Conservation (phyloP, 495 filamentous ascomycete genomes). For the Massariosphaeria phaeospora region DNA sequence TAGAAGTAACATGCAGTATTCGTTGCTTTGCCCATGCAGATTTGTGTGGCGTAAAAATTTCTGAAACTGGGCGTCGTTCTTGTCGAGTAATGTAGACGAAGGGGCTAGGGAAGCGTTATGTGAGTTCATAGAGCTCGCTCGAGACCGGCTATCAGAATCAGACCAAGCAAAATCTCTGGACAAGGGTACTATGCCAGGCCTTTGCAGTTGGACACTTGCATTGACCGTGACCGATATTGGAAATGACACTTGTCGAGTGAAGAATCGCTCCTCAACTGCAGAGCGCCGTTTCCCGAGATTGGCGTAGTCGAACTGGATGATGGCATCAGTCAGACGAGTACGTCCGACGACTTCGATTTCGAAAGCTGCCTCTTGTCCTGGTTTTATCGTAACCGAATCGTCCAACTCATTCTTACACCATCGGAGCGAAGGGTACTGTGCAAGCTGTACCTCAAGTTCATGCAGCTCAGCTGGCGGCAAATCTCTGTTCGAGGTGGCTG, state of each 20-base stretch:
- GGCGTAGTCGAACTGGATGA: conserved; percentile 80
- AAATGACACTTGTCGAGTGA: conserved; percentile 75
- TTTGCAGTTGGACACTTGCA: conserved; percentile 73
- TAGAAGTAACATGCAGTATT: conserved; percentile 73
- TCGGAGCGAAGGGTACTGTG: conserved; percentile 66
- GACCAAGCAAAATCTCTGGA: conserved; percentile 53
- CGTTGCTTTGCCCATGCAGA: conserved; percentile 40
- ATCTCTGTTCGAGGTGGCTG: conserved; percentile 68
- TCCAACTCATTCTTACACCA: conserved; percentile 52
- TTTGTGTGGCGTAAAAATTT: conserved; percentile 19
- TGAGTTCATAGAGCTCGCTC: not conserved
- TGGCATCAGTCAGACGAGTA: conserved; percentile 73
- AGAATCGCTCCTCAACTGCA: conserved; percentile 67
- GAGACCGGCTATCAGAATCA: conserved; percentile 32
- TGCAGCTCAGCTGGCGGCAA: conserved; percentile 72
- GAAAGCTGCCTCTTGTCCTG: conserved; percentile 66
- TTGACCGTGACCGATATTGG: conserved; percentile 87
- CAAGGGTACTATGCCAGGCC: conserved; percentile 74
- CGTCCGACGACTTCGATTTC: conserved; percentile 81
- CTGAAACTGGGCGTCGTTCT: conserved; percentile 30
- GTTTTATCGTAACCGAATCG: conserved; percentile 51
- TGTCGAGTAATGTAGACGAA: conserved; percentile 9
- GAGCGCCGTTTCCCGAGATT: conserved; percentile 58
- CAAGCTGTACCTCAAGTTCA: conserved; percentile 73
- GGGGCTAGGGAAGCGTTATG: not conserved